Percentiles rank a stretch among this genome's conserved stretches.
Evolutionary conservation across 169 alveolate genomes (phyloP).

Genomic region (Amoebophrya sp.): DNA sequence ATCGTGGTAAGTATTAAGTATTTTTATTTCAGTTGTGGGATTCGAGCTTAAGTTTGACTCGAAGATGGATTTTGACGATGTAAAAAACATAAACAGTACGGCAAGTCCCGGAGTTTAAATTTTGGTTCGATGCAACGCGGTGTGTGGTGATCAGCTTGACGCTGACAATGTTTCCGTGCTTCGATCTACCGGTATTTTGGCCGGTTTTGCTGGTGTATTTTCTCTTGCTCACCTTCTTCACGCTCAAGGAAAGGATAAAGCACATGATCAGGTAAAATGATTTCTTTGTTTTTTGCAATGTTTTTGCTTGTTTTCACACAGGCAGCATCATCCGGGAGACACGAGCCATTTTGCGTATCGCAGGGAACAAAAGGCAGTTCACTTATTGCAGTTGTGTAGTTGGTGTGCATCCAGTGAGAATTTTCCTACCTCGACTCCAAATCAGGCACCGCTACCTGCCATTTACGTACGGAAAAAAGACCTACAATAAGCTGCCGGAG

Average conservation of each 20-base stretch:
- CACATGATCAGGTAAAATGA: not conserved
- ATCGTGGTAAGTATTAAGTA: no score
- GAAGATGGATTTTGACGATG: no score
- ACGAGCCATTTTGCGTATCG: no score
- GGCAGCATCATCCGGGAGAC: no score
- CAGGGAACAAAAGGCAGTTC: no score
- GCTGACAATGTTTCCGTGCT: not conserved
- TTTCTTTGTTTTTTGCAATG: no score
- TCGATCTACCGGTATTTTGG: not conserved
- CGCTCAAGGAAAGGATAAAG: not conserved
- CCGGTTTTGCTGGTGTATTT: not conserved
- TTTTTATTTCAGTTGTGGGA: no score
- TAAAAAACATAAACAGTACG: no score
- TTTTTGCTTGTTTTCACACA: no score
- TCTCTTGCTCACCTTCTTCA: not conserved
- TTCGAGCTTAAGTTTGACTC: no score
- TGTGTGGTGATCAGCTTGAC: not conserved
- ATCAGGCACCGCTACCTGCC: constrained; percentile 52
- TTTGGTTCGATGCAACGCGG: not conserved
- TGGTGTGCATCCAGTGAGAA: no score
- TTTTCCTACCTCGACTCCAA: not conserved
- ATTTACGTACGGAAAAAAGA: constrained; percentile 51
- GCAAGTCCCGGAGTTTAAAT: not conserved
- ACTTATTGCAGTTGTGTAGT: no score
- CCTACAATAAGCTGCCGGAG: constrained; percentile 27